Conservation (phyloP, 306 rosid species). For the Quercus alba region DNA sequence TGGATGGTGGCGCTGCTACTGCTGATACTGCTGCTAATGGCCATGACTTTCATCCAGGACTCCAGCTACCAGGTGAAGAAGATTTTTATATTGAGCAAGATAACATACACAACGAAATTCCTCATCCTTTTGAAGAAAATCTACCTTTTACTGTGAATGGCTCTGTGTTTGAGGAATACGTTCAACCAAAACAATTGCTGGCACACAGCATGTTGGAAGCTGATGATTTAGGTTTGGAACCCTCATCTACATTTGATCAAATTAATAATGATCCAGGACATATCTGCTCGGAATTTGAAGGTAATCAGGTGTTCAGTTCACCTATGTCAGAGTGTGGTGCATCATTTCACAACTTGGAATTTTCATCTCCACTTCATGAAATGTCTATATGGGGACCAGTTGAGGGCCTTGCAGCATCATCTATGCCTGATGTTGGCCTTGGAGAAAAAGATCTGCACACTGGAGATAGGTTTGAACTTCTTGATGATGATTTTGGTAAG, state of each 20-base stretch:
- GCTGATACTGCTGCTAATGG: constrained; percentile 18
- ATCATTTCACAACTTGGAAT: constrained; percentile 57
- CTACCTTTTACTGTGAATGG: constrained; percentile 35
- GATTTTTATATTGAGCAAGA: constrained; percentile 37
- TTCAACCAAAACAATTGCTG: constrained; percentile 37
- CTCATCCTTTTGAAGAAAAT: constrained; percentile 43
- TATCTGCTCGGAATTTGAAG: constrained; percentile 54
- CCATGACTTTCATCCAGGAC: constrained; percentile 41
- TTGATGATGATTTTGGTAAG: constrained; percentile 27
- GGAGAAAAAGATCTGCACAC: constrained; percentile 21
- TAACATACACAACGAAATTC: constrained; percentile 32
- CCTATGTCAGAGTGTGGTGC: constrained; percentile 58
- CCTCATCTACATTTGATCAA: constrained; percentile 46
- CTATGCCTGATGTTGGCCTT: constrained; percentile 33
- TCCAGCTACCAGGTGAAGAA: constrained; percentile 41
- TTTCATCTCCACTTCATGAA: constrained; percentile 62
- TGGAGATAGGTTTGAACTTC: constrained; percentile 31
- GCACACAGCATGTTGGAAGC: constrained; percentile 44
- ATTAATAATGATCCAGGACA: constrained; percentile 45
- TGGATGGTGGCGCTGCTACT: constrained; percentile 33
- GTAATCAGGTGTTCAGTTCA: constrained; percentile 49
- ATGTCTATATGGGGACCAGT: constrained; percentile 59
- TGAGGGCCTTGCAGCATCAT: constrained; percentile 32
- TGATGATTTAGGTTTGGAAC: constrained; percentile 34
- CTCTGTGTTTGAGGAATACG: constrained; percentile 37